Evolutionary conservation across 345 rosid species (phyloP), one percentile per base, ranked within the genome.

Genomic region (Angophora floribunda): DNA sequence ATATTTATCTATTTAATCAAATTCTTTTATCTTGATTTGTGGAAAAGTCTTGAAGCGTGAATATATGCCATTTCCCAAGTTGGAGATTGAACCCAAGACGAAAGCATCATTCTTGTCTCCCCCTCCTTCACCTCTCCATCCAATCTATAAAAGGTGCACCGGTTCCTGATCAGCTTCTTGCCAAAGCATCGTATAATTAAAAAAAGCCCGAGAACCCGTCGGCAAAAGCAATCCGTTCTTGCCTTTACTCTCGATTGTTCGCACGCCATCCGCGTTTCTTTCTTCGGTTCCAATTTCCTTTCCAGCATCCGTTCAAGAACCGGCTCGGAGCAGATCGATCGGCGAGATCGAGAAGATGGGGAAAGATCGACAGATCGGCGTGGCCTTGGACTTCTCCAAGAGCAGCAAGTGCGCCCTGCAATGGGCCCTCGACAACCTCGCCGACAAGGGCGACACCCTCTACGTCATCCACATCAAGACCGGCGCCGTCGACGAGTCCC

Each of bases 311-410:
- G 86, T 16, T 9, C 52, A 16, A 1, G 36, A 49, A 50, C 32
- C 28, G 53, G 86, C 2, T 13, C 36, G 32, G 11, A 49, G 24
- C 32, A 50, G 52, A 50, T 85, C 86, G 32, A 50, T 16, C 55
- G 1, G 41, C 86, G 41, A 22, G 55, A 14, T 85, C 57, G 22
- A 82, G 85, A 95, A 91, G 91, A 95, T 97, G 96, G 53, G 91
- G 7, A 93, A 93, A 28, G 98, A 95, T 51, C 94, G 95, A 90
- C 95, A 78, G 50, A 91, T 96, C 15, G 99, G 99, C 3, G 93
- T 97, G 89, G 99, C 99, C 14, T 90, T 98, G 99, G 99, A 98
- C 87, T 98, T 96, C 95, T 98, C 99, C 1, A 89, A 82, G 57
- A 95, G 98, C 95, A 98, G 99, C 97, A 98, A 96, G 92, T 90